Evolutionary conservation across 2,329 filamentous ascomycete genomes (phyloP).

Genomic region (Teratosphaeria viscida): DNA sequence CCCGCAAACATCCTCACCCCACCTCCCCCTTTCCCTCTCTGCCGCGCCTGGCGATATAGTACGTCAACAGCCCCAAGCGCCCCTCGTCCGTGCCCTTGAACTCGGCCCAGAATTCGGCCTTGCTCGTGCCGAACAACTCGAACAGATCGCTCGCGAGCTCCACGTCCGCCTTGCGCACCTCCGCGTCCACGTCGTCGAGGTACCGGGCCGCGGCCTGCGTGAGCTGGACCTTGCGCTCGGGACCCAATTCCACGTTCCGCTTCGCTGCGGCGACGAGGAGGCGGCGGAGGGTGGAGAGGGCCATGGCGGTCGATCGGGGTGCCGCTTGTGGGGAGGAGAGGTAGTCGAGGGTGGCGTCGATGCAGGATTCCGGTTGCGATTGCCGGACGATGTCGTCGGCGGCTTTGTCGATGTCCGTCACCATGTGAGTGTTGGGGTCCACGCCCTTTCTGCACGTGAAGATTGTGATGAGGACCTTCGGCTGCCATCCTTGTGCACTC

Average conservation of each 20-base stretch:
- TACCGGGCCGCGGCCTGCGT: conserved; percentile 17
- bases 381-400: conserved; percentile 60
- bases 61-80: conserved; percentile 66
- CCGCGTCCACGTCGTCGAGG: conserved; percentile 19
- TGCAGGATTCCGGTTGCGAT: conserved; percentile 43
- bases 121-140: conserved; percentile 21
- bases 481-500: conserved; percentile 57
- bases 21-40: conserved; percentile 2
- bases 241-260: conserved; percentile 9
- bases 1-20: background rate
- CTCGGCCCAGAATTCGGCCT: conserved; percentile 54
- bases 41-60: conserved; percentile 63
- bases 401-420: conserved; percentile 62
- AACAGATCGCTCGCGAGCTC: conserved; percentile 68
- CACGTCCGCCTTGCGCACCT: conserved; percentile 56
- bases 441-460: conserved; percentile 55
- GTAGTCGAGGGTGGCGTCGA: conserved; percentile 28
- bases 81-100: conserved; percentile 55
- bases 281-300: conserved; percentile 51
- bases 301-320: conserved; percentile 44
- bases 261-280: conserved; percentile 38
- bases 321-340: conserved; percentile 52
- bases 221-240: conserved; percentile 12
- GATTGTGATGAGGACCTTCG: conserved; percentile 56
- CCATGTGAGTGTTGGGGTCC: conserved; percentile 55